Conservation (phyloP, 202 grass and related monocot genomes). For the Saccharum hybrid region DNA sequence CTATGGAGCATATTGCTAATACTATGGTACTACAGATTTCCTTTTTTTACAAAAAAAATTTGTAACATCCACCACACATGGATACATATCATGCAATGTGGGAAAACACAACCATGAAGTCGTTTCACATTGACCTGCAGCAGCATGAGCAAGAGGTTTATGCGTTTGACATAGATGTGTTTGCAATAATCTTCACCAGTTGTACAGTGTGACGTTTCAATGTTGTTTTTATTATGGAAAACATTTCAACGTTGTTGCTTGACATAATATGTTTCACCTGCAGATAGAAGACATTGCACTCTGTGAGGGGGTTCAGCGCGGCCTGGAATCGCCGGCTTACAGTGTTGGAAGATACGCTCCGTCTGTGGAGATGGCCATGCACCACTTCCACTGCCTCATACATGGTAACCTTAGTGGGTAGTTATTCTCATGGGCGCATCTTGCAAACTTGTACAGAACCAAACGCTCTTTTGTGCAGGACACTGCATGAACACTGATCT, state of each 20-base stretch:
- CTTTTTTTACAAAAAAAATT: neutral
- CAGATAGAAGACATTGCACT: conserved; percentile 91
- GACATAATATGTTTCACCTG: neutral
- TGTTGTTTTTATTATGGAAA: neutral
- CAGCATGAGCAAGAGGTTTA: neutral
- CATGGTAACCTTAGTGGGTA: conserved; percentile 49
- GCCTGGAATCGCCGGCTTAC: conserved; percentile 78
- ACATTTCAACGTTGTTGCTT: neutral
- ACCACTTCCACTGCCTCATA: conserved; percentile 86
- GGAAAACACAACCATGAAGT: neutral
- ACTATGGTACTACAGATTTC: neutral
- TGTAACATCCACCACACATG: neutral
- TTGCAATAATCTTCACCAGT: neutral
- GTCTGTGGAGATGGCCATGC: conserved; percentile 91
- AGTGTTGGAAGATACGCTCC: conserved; percentile 77
- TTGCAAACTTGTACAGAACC: neutral
- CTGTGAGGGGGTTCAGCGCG: conserved; percentile 88
- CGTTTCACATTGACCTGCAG: neutral
- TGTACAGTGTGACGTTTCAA: neutral
- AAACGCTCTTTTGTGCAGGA: neutral
- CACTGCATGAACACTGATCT: neutral
- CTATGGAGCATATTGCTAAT: neutral
- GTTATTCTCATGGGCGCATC: neutral
- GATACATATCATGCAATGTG: neutral
- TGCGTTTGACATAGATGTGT: neutral